Conservation (phyloP, 2,329 filamentous ascomycete species). For the Aureobasidium melanogenum region DNA sequence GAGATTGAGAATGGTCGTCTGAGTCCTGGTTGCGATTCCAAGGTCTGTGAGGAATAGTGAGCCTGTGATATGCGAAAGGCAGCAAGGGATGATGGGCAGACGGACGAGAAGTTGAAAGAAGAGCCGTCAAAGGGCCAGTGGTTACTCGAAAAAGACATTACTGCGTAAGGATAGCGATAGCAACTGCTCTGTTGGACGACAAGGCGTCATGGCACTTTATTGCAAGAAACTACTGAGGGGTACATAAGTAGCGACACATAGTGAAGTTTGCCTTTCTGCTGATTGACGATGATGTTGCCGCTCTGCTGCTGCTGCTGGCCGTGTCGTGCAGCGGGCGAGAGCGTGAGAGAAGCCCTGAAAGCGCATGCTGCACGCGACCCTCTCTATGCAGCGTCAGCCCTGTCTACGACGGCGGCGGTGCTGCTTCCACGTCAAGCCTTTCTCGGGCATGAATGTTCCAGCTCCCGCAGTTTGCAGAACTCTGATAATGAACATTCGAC, state of each 20-base stretch:
- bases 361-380: not conserved
- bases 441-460: not conserved
- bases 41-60: not conserved
- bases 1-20: not conserved
- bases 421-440: not conserved
- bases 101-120: conserved; percentile 2
- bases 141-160: conserved; percentile 1
- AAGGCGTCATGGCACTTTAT: not conserved
- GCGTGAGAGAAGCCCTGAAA: not conserved
- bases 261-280: not conserved
- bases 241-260: not conserved
- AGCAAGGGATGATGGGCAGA: not conserved
- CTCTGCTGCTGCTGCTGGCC: not conserved
- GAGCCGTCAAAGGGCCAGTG: not conserved
- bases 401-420: not conserved
- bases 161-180: not conserved
- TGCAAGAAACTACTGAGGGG: not conserved
- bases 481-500: not conserved
- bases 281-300: not conserved
- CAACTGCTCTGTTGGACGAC: not conserved
- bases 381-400: not conserved
- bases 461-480: not conserved
- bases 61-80: not conserved
- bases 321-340: not conserved
- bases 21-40: not conserved